Evolutionary conservation across 208 protist species (phyloP), one percentile per base, ranked within the genome.

Genomic region (Leishmania braziliensis): DNA sequence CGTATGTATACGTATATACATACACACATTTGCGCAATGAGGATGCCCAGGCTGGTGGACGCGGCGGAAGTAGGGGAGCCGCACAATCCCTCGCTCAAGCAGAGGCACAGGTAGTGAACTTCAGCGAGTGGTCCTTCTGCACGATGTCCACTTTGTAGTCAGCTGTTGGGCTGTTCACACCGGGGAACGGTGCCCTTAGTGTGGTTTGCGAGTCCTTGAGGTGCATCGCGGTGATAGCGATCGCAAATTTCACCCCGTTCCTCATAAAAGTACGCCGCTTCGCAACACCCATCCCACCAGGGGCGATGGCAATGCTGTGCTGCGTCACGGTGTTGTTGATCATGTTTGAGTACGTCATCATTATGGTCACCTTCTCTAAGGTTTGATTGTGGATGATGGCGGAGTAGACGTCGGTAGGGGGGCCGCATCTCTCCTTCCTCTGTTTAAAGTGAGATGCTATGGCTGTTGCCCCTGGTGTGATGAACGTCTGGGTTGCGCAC

Each of bases 371-470:
- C 53, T 78, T 71, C 65, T 86, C 73, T 16, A 29, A 58, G 0
- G 89, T 86, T 3, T 84, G 48, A 73, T 94, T 95, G 85, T 84
- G 83, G 72, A 93, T 86, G 14, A 90, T 65, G 43, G 81, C 79
- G 48, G 92, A 94, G 84, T 94, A 95, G 50, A 94, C 92, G 73
- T 95, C 84, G n/a, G 75, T 80, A 68, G 92, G 92, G 92, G 16
- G 92, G 83, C 43, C 86, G 85, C 90, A 94, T 93, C 26, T 48
- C 82, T 73, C 43, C 20, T n/a, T n/a, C 50, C 3, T 50, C 39
- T 16, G 68, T 29, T 26, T 8, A 46, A 72, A 46, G 20, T 8
- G 12, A 66, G 29, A 12, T 66, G 60, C 60, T 66, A 36, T 66
- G n/a, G 1, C 29, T 8, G 60, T 66, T 36, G 10, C n/a, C 23